Base-by-base conservation (phyloP, 2,329 filamentous ascomycete species). In the Herpotrichia juniperi region DNA sequence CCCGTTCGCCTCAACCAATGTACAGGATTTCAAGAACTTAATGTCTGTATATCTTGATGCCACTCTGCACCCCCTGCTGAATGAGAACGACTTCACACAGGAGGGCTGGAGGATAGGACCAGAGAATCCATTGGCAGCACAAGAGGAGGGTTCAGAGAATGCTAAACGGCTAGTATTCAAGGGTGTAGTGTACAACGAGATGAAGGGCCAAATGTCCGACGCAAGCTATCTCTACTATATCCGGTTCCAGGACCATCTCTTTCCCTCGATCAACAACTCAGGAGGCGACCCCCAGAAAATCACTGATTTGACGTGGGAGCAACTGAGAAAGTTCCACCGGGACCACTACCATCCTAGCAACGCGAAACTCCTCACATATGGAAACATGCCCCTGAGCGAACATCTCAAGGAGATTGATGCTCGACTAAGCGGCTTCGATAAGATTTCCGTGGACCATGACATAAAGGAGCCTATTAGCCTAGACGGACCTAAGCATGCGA, bases 131-230 rank as follows among this genome's bases (percentile, higher is more conserved):
- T 66, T 83, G 48, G 78, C 79, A 25, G 74, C 71, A 21, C 66
- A 72, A 58, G 58, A 78, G 50, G 58, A 77, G 57, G 62, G 77
- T 51, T 64, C 77, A 57, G 65, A 73, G 58, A 81, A 86, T 50
- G 83, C 86, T 68, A 85, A 86, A 71, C 86, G 85, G 57, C 77
- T 96, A 34, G 90, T 96, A 0, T 97, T 97, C 81, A 97, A 97
- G 78, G 93, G 93, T 22, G 94, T 97, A 1, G 93, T 97, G 1
- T 97, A 97, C 78, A 99, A 99, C 67, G 94, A 99, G 78, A 99
- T 99, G 94, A 99, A 99, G 77, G 94, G 94, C 0, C 93, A 97
- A 70, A 96, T 97, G 87, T 97, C 94, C 2, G 94, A 99, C 73
- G 92, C 93, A 6, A 91, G 91, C 61, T 99, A 99, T 67, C 80